Evolutionary conservation across 169 alveolate genomes (phyloP).

Genomic region (Fabrea salina): DNA sequence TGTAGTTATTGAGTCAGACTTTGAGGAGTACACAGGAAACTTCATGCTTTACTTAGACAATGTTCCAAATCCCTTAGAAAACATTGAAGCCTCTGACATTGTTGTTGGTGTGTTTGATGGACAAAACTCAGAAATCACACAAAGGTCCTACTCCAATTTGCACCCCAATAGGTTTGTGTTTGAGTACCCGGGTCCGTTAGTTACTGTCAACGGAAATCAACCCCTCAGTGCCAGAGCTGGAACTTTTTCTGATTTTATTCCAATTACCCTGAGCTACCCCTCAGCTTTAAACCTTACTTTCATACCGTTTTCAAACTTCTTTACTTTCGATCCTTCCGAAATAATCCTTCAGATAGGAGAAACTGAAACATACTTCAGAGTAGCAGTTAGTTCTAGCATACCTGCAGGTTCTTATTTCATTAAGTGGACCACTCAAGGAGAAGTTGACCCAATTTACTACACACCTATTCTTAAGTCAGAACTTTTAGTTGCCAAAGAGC

Average conservation of each 20-base stretch:
- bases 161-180: slow-evolving; percentile 36
- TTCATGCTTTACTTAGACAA: slow-evolving; percentile 18
- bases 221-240: slow-evolving; percentile 41
- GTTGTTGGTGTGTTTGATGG: slow-evolving; percentile 48
- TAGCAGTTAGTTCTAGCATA: slow-evolving; percentile 30
- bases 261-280: slow-evolving; percentile 41
- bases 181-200: slow-evolving; percentile 49
- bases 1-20: not conserved
- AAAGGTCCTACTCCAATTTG: slow-evolving; percentile 39
- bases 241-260: slow-evolving; percentile 32
- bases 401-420: slow-evolving; percentile 33
- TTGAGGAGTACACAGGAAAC: not conserved
- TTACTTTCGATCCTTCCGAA: slow-evolving; percentile 32
- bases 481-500: slow-evolving; percentile 34
- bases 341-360: slow-evolving; percentile 36
- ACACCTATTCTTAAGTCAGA: slow-evolving; percentile 37
- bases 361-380: slow-evolving; percentile 22
- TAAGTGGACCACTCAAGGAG: slow-evolving; percentile 45
- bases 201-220: slow-evolving; percentile 36
- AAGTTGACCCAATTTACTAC: slow-evolving; percentile 32
- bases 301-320: slow-evolving; percentile 14
- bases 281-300: slow-evolving; percentile 45
- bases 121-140: slow-evolving; percentile 29
- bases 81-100: slow-evolving; percentile 32
- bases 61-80: slow-evolving; percentile 44